Conservation (phyloP, 1,284 basidiomycete species). For the Ceraceosorus guamensis region DNA sequence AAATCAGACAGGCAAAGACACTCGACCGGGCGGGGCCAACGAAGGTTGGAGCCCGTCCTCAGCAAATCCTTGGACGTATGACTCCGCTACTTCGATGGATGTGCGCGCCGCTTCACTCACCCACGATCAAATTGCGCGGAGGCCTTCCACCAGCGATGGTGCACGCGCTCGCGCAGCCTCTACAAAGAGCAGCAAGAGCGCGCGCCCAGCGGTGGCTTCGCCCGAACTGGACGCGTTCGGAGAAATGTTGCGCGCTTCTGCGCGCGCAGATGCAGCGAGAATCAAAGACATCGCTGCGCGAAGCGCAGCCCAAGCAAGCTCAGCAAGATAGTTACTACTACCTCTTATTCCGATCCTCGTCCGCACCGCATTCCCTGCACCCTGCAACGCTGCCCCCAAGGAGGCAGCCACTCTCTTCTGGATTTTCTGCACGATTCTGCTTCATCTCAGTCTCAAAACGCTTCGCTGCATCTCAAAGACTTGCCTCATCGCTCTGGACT, state of each 20-base stretch:
- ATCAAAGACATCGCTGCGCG: conserved; percentile 3
- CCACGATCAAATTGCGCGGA: background rate
- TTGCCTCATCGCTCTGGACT: no score
- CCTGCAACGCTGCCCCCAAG: no score
- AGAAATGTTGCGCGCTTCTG: conserved; percentile 1
- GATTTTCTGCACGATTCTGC: no score
- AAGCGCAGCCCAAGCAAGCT: background rate
- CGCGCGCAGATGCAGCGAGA: conserved; percentile 1
- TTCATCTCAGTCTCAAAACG: no score
- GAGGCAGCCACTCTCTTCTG: no score
- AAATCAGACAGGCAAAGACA: no score
- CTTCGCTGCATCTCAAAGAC: no score
- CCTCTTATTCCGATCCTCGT: no score
- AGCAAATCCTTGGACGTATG: background rate
- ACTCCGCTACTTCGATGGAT: background rate
- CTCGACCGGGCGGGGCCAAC: no score
- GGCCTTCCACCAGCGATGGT: background rate
- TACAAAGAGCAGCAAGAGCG: background rate
- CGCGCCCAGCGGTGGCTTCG: background rate
- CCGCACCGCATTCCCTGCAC: no score
- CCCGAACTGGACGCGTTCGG: conserved; percentile 1
- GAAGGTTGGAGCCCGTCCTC: background rate
- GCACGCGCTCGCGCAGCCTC: background rate
- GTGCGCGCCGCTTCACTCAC: background rate
- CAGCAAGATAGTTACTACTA: no score